Conservation (phyloP, 2,329 filamentous ascomycete genomes). For the Cordyceps cicadae region DNA sequence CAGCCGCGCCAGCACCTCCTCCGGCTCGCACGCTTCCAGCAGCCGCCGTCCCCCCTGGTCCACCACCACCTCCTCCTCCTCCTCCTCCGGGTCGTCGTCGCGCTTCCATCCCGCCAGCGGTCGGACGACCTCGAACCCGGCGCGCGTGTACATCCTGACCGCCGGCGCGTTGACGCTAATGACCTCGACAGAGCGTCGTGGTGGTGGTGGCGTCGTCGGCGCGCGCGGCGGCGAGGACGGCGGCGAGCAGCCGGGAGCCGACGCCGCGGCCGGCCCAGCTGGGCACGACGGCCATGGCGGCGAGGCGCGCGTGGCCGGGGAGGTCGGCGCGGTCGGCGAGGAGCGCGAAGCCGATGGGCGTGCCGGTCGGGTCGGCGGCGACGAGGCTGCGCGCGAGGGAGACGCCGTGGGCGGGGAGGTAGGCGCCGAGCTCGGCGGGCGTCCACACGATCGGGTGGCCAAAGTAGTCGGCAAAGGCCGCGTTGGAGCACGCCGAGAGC, state of each 20-base stretch:
- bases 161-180: slow-evolving; percentile 15
- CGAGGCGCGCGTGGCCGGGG: slow-evolving; percentile 14
- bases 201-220: slow-evolving; percentile 2
- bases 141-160: slow-evolving; percentile 14
- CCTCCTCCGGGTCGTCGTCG: not conserved
- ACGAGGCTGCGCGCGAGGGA: slow-evolving; percentile 11
- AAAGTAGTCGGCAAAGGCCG: slow-evolving; percentile 15
- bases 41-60: not conserved
- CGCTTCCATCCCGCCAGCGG: slow-evolving; percentile 14
- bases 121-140: slow-evolving; percentile 14
- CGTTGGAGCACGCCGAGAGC: slow-evolving; percentile 14
- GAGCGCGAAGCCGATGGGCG: slow-evolving; percentile 16
- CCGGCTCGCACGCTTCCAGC: slow-evolving; percentile 10
- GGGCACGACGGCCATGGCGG: slow-evolving; percentile 16
- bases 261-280: slow-evolving; percentile 14
- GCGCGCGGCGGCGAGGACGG: slow-evolving; percentile 12
- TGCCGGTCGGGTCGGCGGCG: slow-evolving; percentile 2
- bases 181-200: slow-evolving; percentile 16
- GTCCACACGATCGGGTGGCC: slow-evolving; percentile 8
- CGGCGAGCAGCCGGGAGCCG: slow-evolving; percentile 11
- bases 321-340: slow-evolving; percentile 16
- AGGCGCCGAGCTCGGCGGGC: slow-evolving; percentile 6
- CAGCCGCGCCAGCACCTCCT: slow-evolving; percentile 13
- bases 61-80: not conserved
- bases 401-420: slow-evolving; percentile 10